These are phyloP conservation scores for Penicillium decumbens DNA, from an alignment of 2,329 filamentous ascomycete genomes.

Conservation along the genomic window DNA sequence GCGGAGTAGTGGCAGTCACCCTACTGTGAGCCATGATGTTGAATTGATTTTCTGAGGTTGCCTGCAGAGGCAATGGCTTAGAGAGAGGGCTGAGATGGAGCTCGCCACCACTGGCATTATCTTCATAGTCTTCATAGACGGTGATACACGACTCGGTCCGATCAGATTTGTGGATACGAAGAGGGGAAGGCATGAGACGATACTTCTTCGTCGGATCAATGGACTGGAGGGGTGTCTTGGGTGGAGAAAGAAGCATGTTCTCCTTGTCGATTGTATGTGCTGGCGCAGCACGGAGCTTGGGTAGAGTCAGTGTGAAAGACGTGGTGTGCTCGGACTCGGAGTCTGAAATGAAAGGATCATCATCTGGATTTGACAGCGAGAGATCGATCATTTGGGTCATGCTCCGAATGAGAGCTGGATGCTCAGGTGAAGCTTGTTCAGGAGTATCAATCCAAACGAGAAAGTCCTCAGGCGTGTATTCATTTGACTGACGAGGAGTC, in stretches of 20 bases:
- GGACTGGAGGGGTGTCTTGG: background rate
- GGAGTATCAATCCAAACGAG: constrained; percentile 9
- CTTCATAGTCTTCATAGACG: background rate
- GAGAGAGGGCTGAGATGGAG: constrained; percentile 6
- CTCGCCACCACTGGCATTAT: background rate
- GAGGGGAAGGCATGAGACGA: constrained; percentile 25
- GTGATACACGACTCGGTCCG: constrained; percentile 12
- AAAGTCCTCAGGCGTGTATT: constrained; percentile 1
- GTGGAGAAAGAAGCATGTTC: background rate
- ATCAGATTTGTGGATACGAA: constrained; percentile 16
- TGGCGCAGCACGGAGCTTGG: constrained; percentile 5
- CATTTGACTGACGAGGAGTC: background rate
- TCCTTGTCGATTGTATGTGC: constrained; percentile 2
- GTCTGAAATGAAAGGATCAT: constrained; percentile 28
- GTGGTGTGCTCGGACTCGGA: background rate
- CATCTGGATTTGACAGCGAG: constrained; percentile 13
- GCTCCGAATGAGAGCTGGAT: constrained; percentile 17
- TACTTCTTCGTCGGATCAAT: constrained; percentile 4
- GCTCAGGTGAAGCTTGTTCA: constrained; percentile 11
- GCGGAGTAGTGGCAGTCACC: no score
- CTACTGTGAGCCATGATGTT: background rate
- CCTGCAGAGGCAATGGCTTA: constrained; percentile 22
- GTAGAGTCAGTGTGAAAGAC: constrained; percentile 3
- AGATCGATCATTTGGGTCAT: constrained; percentile 29
- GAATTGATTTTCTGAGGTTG: constrained; percentile 12